Conservation (phyloP, 2,329 filamentous ascomycete species). For the Aureobasidium melanogenum region DNA sequence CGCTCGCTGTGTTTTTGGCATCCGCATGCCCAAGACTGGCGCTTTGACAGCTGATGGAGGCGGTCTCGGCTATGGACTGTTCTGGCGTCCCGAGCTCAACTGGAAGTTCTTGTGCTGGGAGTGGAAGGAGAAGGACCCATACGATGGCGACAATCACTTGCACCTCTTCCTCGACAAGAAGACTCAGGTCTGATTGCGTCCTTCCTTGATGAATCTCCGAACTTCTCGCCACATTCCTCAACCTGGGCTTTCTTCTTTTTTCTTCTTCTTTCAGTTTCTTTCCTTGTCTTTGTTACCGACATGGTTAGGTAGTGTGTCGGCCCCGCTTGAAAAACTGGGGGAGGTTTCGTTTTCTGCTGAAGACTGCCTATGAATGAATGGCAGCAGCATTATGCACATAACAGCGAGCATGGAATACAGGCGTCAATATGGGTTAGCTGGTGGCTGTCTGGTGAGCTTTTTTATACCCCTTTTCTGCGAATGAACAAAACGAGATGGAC, state of each 20-base stretch:
- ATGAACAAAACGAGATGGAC: neutral
- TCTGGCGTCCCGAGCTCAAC: conserved; percentile 67
- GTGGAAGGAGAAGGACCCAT: conserved; percentile 14
- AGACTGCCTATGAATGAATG: conserved; percentile 7
- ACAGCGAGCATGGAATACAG: conserved; percentile 1
- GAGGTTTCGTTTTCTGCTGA: neutral
- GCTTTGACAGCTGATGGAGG: conserved; percentile 64
- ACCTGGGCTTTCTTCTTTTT: neutral
- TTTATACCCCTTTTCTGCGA: conserved; percentile 4
- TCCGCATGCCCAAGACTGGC: conserved; percentile 71
- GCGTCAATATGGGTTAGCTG: conserved; percentile 5
- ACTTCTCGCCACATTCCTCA: neutral
- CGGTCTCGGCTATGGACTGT: conserved; percentile 49
- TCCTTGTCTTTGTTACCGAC: conserved; percentile 11
- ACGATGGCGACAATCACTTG: conserved; percentile 10
- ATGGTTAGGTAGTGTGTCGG: conserved; percentile 12
- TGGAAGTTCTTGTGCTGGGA: conserved; percentile 81
- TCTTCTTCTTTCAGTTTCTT: neutral
- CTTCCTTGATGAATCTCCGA: neutral
- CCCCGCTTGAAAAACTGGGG: neutral
- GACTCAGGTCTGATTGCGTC: conserved; percentile 5
- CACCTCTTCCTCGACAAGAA: conserved; percentile 12
- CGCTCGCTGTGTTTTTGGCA: conserved; percentile 71
- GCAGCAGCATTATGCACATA: conserved; percentile 7
- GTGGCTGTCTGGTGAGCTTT: neutral